Conservation (phyloP, 495 filamentous ascomycete species). For the Neurospora sp. region DNA sequence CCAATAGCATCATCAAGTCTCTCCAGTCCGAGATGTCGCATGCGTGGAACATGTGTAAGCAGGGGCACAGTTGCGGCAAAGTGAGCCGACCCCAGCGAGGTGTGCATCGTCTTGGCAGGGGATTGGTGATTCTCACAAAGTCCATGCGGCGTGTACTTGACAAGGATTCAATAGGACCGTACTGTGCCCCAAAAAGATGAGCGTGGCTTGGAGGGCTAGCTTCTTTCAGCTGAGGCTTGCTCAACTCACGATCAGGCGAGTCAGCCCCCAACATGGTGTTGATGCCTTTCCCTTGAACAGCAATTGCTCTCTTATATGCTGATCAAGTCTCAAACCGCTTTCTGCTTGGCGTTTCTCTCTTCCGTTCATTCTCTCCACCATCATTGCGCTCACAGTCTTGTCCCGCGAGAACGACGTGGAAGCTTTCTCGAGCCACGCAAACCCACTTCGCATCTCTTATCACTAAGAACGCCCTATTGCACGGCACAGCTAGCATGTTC, state of each 20-base stretch:
- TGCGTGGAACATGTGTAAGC: not conserved
- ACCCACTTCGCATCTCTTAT: too few species aligned
- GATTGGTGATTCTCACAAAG: not conserved
- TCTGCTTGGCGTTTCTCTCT: too few species aligned
- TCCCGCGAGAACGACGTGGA: too few species aligned
- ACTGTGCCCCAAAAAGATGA: not conserved
- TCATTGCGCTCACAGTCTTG: too few species aligned
- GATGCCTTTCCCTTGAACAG: not conserved
- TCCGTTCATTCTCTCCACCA: too few species aligned
- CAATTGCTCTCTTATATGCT: not conserved
- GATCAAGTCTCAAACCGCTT: too few species aligned
- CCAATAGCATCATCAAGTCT: not conserved
- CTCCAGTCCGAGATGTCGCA: not conserved
- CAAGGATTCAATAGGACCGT: not conserved
- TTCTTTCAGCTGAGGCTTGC: not conserved
- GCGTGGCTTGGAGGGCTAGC: not conserved
- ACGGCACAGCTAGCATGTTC: not conserved
- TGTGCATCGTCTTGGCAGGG: not conserved
- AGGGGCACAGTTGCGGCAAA: not conserved
- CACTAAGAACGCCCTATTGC: too few species aligned
- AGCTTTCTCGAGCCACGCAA: too few species aligned
- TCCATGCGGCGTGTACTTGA: too few species aligned
- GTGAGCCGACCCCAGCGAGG: not conserved
- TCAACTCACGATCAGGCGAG: not conserved
- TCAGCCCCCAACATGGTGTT: not conserved